Percentiles rank a stretch among this genome's conserved stretches.
Conservation (phyloP, 2,329 filamentous ascomycete genomes). For the Zasmidium angulare region DNA sequence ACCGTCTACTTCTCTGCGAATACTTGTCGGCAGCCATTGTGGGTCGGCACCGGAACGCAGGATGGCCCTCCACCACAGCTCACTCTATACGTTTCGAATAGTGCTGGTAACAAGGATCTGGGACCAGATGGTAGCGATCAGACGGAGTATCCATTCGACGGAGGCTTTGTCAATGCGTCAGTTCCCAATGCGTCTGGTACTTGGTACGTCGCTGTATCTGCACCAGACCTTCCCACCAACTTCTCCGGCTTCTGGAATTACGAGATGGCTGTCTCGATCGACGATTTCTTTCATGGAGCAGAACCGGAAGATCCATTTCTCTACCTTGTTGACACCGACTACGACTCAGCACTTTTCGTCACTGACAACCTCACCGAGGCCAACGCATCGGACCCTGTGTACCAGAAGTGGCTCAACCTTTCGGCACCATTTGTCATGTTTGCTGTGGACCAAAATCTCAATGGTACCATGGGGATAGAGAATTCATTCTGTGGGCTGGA, state of each 20-base stretch:
- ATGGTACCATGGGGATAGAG: conserved; percentile 65
- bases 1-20: conserved; percentile 81
- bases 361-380: conserved; percentile 69
- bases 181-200: conserved; percentile 59
- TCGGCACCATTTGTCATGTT: conserved; percentile 71
- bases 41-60: conserved; percentile 50
- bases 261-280: conserved; percentile 78
- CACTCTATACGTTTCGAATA: conserved; percentile 71
- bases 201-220: conserved; percentile 74
- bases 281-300: conserved; percentile 71
- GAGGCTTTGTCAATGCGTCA: conserved; percentile 68
- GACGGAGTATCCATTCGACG: conserved; percentile 54
- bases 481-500: conserved; percentile 79
- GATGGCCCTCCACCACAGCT: conserved; percentile 62
- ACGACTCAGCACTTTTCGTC: conserved; percentile 72
- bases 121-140: conserved; percentile 59
- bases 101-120: conserved; percentile 59
- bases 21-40: conserved; percentile 74
- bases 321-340: conserved; percentile 82
- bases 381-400: conserved; percentile 47
- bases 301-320: conserved; percentile 58
- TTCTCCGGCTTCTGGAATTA: conserved; percentile 73
- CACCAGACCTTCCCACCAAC: conserved; percentile 61
- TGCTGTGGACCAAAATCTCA: conserved; percentile 62
- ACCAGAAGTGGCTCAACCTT: conserved; percentile 58